These are phyloP conservation scores for Cryptococcus floricola DNA, from an alignment of 1,284 basidiomycete genomes.

Conservation along the genomic window DNA sequence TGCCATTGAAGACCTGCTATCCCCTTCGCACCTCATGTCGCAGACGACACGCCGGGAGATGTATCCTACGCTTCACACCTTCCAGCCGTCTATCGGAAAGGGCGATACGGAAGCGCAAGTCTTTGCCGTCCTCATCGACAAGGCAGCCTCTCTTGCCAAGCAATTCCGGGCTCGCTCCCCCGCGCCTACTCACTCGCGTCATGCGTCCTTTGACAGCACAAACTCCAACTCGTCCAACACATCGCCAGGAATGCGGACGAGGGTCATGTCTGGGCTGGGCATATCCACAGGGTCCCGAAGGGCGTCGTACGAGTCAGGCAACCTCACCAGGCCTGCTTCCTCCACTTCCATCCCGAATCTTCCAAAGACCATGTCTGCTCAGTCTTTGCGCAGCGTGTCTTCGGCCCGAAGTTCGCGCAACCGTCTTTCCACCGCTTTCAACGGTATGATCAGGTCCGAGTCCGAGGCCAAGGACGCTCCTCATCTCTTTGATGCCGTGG, in stretches of 20 bases:
- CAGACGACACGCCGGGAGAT: slow-evolving; percentile 18
- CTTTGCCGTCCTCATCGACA: slow-evolving; percentile 23
- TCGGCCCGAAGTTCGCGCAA: background rate
- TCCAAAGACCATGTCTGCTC: background rate
- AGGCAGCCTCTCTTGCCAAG: slow-evolving; percentile 24
- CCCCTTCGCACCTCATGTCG: slow-evolving; percentile 31
- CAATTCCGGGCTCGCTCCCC: slow-evolving; percentile 15
- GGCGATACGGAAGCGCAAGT: slow-evolving; percentile 11
- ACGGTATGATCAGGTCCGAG: slow-evolving; percentile 6
- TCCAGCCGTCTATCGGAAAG: slow-evolving; percentile 11
- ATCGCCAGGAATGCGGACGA: slow-evolving; percentile 5
- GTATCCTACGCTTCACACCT: slow-evolving; percentile 34
- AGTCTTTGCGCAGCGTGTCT: background rate
- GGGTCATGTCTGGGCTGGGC: slow-evolving; percentile 8
- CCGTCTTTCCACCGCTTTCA: slow-evolving; percentile 10
- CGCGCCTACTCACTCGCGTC: slow-evolving; percentile 5
- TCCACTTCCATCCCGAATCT: background rate
- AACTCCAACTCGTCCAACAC: slow-evolving; percentile 7
- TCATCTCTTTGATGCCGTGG: slow-evolving; percentile 31
- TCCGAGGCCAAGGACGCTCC: background rate
- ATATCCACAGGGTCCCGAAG: slow-evolving; percentile 7
- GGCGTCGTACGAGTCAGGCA: slow-evolving; percentile 10
- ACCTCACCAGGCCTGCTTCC: background rate
- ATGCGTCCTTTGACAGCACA: slow-evolving; percentile 3
- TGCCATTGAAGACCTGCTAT: slow-evolving; percentile 33